Base-by-base conservation (phyloP, 1,139 yeast genomes). In the Scheffersomyces titani region DNA sequence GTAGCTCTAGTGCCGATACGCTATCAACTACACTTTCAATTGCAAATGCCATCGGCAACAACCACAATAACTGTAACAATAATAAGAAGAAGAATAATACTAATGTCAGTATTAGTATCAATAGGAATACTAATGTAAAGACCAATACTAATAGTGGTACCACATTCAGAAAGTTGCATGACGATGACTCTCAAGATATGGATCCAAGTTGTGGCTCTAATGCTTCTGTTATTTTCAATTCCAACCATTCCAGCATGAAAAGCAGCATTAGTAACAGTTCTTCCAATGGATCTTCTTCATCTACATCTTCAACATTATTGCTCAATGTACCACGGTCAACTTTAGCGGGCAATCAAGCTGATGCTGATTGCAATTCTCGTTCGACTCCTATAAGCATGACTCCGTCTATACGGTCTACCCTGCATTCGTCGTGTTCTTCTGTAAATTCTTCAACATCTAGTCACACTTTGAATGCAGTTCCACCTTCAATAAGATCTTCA, bases 401-500 rank as follows among this genome's bases (percentile, higher is more conserved):
- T 46, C 24, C 20, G 6, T 19, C 49, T 5, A 19, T 22, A 22
- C 49, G 49, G 19, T 46, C 49, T 19, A 7, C 22, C 3, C 49
- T 46, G 49, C 49, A 46, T 46, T 46, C 49, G 5, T 46, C 49
- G 4, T 19, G 49, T 22, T 46, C 49, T 18, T 46, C 49, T 6
- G 49, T 46, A 5, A 11, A 13, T 11, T 30, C 40, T 11, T 3
- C 13, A 30, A 30, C 40, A 3, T 30, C 40, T 30, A 30, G 11
- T 30, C 40, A 30, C 6, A 30, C 52, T 19, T 6, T 51, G 19
- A 36, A 6, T 30, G n/a, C 16, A 19, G 36, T 9, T 47, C 30
- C 50, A 13, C 20, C 50, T 9, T 22, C 44, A 30, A 19, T 53
- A 24, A 22, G 48, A 21, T 54, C 63, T 16, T 55, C 69, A 47